A percentile compares a stretch with the other conserved stretches of the same genome.
phyloP scores from a whole-genome alignment of 768 basidiomycete genomes.

The Pleurotus sapidus region DNA sequence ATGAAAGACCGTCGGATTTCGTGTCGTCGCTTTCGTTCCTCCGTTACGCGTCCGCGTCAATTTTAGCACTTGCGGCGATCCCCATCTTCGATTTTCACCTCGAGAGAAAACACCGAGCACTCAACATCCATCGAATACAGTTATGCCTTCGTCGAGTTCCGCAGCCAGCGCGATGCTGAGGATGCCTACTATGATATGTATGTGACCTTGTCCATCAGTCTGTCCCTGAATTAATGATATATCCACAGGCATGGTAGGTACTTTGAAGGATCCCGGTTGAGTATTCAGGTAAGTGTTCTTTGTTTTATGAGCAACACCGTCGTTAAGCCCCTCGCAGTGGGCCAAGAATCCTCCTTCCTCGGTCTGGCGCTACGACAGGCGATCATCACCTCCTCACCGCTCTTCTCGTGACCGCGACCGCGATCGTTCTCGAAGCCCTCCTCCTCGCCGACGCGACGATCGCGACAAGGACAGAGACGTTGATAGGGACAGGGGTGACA shows the following conservation, averaged over 20 bases:
- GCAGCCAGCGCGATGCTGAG: constrained; percentile 73
- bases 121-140: constrained; percentile 56
- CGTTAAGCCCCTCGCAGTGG: constrained; percentile 46
- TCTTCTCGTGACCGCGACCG: constrained; percentile 24
- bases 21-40: constrained; percentile 22
- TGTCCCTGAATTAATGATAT: neutral
- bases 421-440: constrained; percentile 54
- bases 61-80: constrained; percentile 18
- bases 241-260: constrained; percentile 64
- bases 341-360: constrained; percentile 81
- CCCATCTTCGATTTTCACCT: constrained; percentile 30
- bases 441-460: constrained; percentile 35
- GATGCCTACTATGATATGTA: constrained; percentile 85
- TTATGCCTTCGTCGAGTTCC: constrained; percentile 87
- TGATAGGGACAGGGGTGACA: constrained; percentile 36
- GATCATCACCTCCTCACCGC: constrained; percentile 36
- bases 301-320: neutral
- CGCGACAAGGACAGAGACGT: constrained; percentile 31
- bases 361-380: constrained; percentile 76
- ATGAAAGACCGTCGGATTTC: constrained; percentile 13
- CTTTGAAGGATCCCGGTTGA: constrained; percentile 73
- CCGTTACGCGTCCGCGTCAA: constrained; percentile 10
- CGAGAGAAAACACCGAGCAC: constrained; percentile 42
- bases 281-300: constrained; percentile 59
- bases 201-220: constrained; percentile 19